These are phyloP conservation scores for Penstemon newberryi DNA, from an alignment of 257 asterid species.

Conservation along the genomic window DNA sequence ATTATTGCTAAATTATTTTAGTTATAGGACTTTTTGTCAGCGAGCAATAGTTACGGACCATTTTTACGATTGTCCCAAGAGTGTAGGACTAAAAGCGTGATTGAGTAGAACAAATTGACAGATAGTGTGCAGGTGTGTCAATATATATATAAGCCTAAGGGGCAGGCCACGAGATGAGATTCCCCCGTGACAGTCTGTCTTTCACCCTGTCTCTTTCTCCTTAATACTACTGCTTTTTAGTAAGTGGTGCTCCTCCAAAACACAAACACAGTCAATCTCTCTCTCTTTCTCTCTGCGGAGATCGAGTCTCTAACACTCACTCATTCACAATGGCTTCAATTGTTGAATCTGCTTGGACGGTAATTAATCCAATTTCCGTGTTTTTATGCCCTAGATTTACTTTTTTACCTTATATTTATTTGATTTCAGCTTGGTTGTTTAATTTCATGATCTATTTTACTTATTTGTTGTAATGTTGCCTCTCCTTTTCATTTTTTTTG, in stretches of 20 bases:
- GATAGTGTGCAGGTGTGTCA: slow-evolving; percentile 10
- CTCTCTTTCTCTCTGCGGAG: slow-evolving; percentile 20
- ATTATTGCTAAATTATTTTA: too few species aligned
- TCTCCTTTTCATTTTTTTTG: not conserved
- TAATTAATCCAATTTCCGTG: slow-evolving; percentile 26
- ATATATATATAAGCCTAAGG: slow-evolving; percentile 8
- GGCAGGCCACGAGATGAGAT: slow-evolving; percentile 34
- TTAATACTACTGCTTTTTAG: not conserved
- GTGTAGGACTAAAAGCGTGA: too few species aligned
- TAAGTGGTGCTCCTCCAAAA: too few species aligned
- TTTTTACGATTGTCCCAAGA: too few species aligned
- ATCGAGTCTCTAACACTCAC: slow-evolving; percentile 18
- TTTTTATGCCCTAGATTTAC: slow-evolving; percentile 36
- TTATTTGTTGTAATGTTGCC: not conserved
- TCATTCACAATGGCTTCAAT: slow-evolving; percentile 42
- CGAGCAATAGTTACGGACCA: too few species aligned
- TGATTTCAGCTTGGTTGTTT: slow-evolving; percentile 7
- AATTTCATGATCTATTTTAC: not conserved
- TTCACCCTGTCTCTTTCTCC: not conserved
- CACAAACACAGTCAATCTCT: not conserved
- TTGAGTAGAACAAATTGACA: not conserved
- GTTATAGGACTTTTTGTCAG: too few species aligned
- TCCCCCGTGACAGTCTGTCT: slow-evolving; percentile 43
- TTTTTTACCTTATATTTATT: slow-evolving; percentile 25
- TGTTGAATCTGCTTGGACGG: slow-evolving; percentile 50